Evolutionary conservation across 257 asterid genomes (phyloP).

Genomic region (Marsdenia floribunda): DNA sequence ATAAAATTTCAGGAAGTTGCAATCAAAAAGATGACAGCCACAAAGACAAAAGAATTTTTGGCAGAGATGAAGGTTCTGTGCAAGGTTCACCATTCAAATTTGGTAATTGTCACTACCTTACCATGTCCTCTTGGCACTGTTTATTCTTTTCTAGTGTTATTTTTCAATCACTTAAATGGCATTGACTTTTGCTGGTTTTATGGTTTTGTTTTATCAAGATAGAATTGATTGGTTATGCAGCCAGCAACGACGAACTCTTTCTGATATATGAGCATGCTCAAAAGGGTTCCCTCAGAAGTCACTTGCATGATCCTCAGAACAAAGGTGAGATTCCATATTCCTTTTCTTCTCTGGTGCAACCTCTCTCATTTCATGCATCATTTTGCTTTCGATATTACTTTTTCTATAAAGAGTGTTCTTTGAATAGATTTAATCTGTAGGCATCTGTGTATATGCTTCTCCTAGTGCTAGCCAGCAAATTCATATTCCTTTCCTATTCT

Average conservation of each 20-base stretch:
- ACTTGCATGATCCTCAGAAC: constrained; percentile 85
- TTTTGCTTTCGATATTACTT: background rate
- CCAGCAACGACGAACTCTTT: constrained; percentile 73
- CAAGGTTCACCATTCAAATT: constrained; percentile 92
- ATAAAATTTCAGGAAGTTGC: constrained; percentile 73
- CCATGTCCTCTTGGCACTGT: background rate
- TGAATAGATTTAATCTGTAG: background rate
- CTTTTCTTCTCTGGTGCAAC: background rate
- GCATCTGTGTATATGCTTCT: background rate
- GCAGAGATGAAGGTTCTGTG: constrained; percentile 95
- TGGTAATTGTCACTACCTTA: constrained; percentile 48
- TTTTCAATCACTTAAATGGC: background rate
- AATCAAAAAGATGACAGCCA: constrained; percentile 79
- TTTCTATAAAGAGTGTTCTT: background rate
- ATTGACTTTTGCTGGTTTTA: constrained; percentile 10
- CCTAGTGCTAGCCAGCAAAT: background rate
- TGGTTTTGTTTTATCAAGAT: constrained; percentile 56
- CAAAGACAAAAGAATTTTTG: constrained; percentile 84
- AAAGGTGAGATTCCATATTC: constrained; percentile 45
- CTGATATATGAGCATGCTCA: constrained; percentile 88
- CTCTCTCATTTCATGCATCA: background rate
- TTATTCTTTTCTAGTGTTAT: background rate
- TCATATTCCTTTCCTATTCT: background rate
- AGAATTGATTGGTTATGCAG: constrained; percentile 91
- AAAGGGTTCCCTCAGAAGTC: constrained; percentile 81